A percentile compares a stretch with the other conserved stretches of the same genome.
These are phyloP conservation scores for Nicotiana otophora DNA, from an alignment of 257 asterid genomes.

Conservation along the genomic window DNA sequence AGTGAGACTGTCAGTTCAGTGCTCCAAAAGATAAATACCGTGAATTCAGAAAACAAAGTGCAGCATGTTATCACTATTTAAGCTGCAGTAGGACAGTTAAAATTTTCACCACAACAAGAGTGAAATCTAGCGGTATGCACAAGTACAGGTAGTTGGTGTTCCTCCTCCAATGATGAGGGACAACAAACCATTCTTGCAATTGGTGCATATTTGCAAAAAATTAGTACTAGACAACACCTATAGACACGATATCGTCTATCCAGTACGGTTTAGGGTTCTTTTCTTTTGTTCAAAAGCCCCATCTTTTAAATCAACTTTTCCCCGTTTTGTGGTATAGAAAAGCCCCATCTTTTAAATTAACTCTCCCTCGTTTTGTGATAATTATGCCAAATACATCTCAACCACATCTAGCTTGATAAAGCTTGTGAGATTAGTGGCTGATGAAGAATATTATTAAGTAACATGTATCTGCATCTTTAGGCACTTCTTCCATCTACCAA, in stretches of 20 bases:
- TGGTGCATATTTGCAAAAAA: not conserved
- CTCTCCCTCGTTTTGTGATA: not conserved
- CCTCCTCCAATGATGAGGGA: not conserved
- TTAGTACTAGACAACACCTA: not conserved
- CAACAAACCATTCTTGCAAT: not conserved
- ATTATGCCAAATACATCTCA: not conserved
- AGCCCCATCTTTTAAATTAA: no score
- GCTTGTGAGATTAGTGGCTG: not conserved
- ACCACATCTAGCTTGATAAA: not conserved
- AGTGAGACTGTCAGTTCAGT: no score
- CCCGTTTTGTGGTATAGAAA: not conserved
- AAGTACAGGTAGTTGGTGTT: not conserved
- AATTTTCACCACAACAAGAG: not conserved
- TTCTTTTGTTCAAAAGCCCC: not conserved
- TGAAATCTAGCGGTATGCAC: not conserved
- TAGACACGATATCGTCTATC: not conserved
- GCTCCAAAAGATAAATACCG: not conserved
- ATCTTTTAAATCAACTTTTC: not conserved
- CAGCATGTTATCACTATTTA: not conserved
- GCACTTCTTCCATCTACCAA: not conserved
- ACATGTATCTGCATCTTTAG: not conserved
- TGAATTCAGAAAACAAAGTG: not conserved
- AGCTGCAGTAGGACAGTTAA: not conserved
- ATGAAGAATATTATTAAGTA: not conserved
- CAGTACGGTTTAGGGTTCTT: not conserved